Conservation (phyloP, 2,329 filamentous ascomycete genomes). For the Mycosphaerella sp. region DNA sequence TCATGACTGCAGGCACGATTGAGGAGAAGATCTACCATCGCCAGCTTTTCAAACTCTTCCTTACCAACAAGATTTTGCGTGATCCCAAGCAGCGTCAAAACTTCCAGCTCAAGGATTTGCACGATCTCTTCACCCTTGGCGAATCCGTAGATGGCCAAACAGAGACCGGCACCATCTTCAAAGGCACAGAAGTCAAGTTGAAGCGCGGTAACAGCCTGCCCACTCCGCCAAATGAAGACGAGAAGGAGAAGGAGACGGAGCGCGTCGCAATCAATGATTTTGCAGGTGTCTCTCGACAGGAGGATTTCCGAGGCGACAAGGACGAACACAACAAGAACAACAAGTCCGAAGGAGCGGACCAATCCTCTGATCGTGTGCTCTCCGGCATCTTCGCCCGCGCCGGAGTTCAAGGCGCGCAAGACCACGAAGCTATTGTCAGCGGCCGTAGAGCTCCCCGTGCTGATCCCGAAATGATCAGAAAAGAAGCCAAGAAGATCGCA, state of each 20-base stretch:
- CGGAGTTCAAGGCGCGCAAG: constrained; percentile 81
- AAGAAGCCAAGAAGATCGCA: constrained; percentile 74
- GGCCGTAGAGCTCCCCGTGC: constrained; percentile 61
- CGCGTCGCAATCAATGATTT: constrained; percentile 29
- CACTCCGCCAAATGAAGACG: constrained; percentile 28
- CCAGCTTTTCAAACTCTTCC: constrained; percentile 96
- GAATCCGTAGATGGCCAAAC: constrained; percentile 60
- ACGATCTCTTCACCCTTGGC: constrained; percentile 82
- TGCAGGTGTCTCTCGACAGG: constrained; percentile 39
- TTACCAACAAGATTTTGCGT: constrained; percentile 91
- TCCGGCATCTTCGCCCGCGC: constrained; percentile 82
- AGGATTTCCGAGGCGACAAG: constrained; percentile 36
- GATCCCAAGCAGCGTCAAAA: constrained; percentile 90
- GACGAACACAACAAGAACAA: constrained; percentile 24
- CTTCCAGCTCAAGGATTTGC: constrained; percentile 82
- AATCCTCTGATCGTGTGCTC: constrained; percentile 67
- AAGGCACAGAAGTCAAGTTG: constrained; percentile 73
- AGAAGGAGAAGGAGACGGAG: constrained; percentile 12
- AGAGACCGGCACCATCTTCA: constrained; percentile 80
- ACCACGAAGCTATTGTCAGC: constrained; percentile 86
- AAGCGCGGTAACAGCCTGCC: constrained; percentile 28
- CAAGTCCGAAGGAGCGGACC: constrained; percentile 10
- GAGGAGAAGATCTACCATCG: constrained; percentile 99
- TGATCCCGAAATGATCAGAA: constrained; percentile 69
- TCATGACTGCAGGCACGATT: constrained; percentile 98